These are phyloP conservation scores for Moesziomyces sp. DNA, from an alignment of 1,284 basidiomycete species.

Conservation along the genomic window DNA sequence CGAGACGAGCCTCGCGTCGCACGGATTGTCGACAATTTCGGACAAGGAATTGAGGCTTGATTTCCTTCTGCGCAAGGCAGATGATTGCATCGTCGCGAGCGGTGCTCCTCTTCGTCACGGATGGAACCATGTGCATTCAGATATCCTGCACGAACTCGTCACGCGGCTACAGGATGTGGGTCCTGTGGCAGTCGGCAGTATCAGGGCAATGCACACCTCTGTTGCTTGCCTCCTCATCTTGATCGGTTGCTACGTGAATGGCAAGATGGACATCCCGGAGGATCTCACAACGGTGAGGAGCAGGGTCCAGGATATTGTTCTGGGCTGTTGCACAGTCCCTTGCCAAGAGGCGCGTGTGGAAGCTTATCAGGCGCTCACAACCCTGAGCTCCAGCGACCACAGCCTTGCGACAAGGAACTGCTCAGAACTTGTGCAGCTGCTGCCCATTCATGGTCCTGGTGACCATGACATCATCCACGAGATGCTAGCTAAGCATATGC, in stretches of 20 bases:
- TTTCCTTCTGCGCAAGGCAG: neutral
- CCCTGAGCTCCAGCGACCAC: conserved; percentile 17
- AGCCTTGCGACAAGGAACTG: conserved; percentile 14
- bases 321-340: conserved; percentile 20
- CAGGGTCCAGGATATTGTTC: conserved; percentile 8
- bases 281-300: conserved; percentile 3
- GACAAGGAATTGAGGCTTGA: neutral
- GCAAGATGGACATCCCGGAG: neutral
- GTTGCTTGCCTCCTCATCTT: conserved; percentile 1
- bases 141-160: conserved; percentile 5
- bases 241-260: neutral
- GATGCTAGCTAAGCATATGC: conserved; percentile 11
- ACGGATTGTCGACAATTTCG: too few relatives aligned
- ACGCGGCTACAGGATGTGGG: neutral
- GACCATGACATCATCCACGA: conserved; percentile 11
- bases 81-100: neutral
- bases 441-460: conserved; percentile 10
- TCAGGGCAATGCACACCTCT: conserved; percentile 15
- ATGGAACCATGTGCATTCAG: conserved; percentile 2
- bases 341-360: conserved; percentile 1
- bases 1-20: neutral
- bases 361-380: conserved; percentile 7
- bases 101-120: neutral
- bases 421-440: conserved; percentile 15
- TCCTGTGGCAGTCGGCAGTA: neutral